Percentiles rank a stretch among this genome's conserved stretches.
These are phyloP conservation scores for Picochlorum sp. DNA, from an alignment of 139 green algal species.

Conservation along the genomic window DNA sequence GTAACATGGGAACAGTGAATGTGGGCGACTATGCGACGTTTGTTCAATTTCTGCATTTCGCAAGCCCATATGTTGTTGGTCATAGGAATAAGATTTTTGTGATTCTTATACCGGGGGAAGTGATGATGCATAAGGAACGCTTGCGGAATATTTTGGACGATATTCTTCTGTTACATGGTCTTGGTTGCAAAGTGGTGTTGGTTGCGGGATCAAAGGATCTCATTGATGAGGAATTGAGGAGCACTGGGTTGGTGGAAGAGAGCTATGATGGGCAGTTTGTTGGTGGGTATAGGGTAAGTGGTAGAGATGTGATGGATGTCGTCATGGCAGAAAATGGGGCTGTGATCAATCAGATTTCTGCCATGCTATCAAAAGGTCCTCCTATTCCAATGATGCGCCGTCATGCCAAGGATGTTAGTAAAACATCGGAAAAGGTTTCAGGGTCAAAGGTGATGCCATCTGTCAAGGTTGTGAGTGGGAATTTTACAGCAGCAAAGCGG, in stretches of 20 bases:
- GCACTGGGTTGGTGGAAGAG: conserved; percentile 20
- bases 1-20: neutral
- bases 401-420: conserved; percentile 59
- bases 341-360: conserved; percentile 46
- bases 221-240: conserved; percentile 7
- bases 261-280: conserved; percentile 40
- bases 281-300: conserved; percentile 76
- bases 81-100: conserved; percentile 83
- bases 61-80: conserved; percentile 83
- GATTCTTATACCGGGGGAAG: conserved; percentile 79
- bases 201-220: conserved; percentile 60
- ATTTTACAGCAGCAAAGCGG: conserved; percentile 85
- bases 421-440: neutral
- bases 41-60: conserved; percentile 40
- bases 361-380: conserved; percentile 59
- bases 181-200: conserved; percentile 81
- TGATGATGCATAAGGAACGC: conserved; percentile 35
- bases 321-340: conserved; percentile 32
- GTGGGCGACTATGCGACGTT: conserved; percentile 47
- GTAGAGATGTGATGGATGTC: conserved; percentile 29
- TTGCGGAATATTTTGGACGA: conserved; percentile 63
- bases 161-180: conserved; percentile 80
- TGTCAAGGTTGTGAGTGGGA: conserved; percentile 70
- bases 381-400: conserved; percentile 72
- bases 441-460: conserved; percentile 25